Percentiles rank a stretch among this genome's conserved stretches.
These are phyloP conservation scores for Rosa rugosa DNA, from an alignment of 306 rosid species.

Conservation along the genomic window DNA sequence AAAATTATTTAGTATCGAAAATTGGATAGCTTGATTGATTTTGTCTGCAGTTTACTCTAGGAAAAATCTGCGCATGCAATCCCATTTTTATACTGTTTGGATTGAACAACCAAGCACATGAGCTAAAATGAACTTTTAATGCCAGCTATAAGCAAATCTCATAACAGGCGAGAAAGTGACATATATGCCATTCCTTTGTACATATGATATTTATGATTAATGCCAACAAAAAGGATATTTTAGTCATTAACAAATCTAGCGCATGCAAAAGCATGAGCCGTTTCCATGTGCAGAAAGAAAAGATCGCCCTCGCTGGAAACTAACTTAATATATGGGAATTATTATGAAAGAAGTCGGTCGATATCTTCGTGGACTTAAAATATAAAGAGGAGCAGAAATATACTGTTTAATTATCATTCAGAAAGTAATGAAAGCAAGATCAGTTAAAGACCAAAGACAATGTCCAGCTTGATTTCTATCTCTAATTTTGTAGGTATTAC, in stretches of 20 bases:
- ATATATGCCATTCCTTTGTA: neutral
- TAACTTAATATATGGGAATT: neutral
- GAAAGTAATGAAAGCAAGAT: neutral
- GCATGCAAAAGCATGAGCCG: constrained; percentile 3
- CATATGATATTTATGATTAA: neutral
- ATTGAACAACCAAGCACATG: constrained; percentile 11
- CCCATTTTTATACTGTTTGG: neutral
- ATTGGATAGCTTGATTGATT: too few relatives aligned
- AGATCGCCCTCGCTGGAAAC: neutral
- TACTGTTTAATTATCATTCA: neutral
- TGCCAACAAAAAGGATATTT: neutral
- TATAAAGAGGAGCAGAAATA: neutral
- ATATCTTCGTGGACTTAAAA: neutral
- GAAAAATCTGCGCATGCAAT: neutral
- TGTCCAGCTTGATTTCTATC: neutral
- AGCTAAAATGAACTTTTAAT: neutral
- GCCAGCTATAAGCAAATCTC: constrained; percentile 9
- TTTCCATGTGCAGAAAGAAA: constrained; percentile 28
- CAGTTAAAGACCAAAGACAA: neutral
- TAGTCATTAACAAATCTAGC: neutral
- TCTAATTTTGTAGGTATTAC: neutral
- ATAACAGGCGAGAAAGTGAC: neutral
- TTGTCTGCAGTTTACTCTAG: neutral
- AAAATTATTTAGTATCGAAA: too few relatives aligned
- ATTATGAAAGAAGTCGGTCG: neutral